These are phyloP conservation scores for Ganoderma lingzhi DNA, from an alignment of 1,284 basidiomycete species.

Conservation along the genomic window DNA sequence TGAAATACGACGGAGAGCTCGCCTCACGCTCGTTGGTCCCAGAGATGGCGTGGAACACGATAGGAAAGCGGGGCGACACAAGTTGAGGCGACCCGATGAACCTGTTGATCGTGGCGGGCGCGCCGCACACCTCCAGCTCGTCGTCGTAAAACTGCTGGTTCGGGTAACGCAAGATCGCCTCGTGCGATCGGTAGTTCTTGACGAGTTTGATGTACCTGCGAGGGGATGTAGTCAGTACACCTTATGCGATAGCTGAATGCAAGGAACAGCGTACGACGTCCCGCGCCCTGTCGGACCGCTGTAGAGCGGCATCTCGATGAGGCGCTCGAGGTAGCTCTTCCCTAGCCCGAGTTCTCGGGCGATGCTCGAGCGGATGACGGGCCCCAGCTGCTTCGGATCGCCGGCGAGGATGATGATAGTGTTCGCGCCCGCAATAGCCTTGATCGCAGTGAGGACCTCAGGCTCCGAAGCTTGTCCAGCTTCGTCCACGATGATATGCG, in stretches of 20 bases:
- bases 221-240: not conserved
- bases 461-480: conserved; percentile 71
- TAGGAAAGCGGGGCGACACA: conserved; percentile 48
- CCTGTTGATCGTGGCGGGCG: conserved; percentile 44
- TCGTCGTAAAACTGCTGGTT: conserved; percentile 63
- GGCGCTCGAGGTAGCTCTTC: conserved; percentile 57
- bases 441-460: conserved; percentile 62
- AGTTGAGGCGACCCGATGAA: conserved; percentile 34
- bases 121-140: conserved; percentile 55
- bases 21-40: conserved; percentile 53
- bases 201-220: conserved; percentile 57
- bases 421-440: conserved; percentile 49
- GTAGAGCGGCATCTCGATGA: conserved; percentile 59
- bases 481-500: conserved; percentile 73
- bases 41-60: conserved; percentile 55
- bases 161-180: conserved; percentile 61
- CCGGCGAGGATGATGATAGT: conserved; percentile 62
- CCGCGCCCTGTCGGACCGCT: conserved; percentile 38
- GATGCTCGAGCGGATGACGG: conserved; percentile 56
- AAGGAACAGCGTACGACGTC: conserved; percentile 44
- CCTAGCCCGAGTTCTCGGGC: conserved; percentile 56
- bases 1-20: conserved; percentile 59
- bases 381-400: conserved; percentile 67
- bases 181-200: conserved; percentile 67
- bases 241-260: not conserved